Conservation (phyloP, 1,139 yeast species). For the Hansenula lynferdii region DNA sequence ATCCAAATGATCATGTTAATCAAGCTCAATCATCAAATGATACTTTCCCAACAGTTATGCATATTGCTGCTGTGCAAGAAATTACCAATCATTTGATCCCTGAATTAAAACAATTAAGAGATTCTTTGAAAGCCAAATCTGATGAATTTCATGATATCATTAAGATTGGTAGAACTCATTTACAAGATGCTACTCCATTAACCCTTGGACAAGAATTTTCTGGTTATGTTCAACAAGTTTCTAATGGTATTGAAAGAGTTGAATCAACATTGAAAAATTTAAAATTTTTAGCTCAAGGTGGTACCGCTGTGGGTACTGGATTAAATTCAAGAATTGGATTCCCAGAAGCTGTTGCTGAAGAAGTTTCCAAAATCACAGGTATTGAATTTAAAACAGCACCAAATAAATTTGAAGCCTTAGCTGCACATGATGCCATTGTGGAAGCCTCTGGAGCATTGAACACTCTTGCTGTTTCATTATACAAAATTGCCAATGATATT, state of each 20-base stretch:
- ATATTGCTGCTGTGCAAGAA: constrained; percentile 95
- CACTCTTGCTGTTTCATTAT: constrained; percentile 89
- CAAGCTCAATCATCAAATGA: constrained; percentile 98
- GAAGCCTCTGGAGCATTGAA: constrained; percentile 97
- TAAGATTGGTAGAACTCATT: constrained; percentile 97
- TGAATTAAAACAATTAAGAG: constrained; percentile 69
- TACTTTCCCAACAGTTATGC: constrained; percentile 99
- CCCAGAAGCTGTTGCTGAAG: constrained; percentile 75
- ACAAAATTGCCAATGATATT: constrained; percentile 96
- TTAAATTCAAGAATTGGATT: constrained; percentile 90
- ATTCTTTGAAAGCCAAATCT: constrained; percentile 68
- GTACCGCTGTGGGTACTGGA: constrained; percentile 99
- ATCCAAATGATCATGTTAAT: constrained; percentile 98
- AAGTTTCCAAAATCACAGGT: constrained; percentile 72
- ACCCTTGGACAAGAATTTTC: constrained; percentile 98
- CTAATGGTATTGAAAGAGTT: constrained; percentile 85
- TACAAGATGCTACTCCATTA: constrained; percentile 98
- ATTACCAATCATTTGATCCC: constrained; percentile 74
- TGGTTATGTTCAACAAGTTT: constrained; percentile 91
- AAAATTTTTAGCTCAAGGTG: constrained; percentile 92
- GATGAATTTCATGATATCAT: constrained; percentile 84
- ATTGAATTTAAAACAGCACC: constrained; percentile 91
- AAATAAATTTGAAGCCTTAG: constrained; percentile 97
- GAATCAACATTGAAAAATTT: constrained; percentile 73
- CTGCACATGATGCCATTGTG: constrained; percentile 97